Percentiles rank a stretch among this genome's conserved stretches.
These are phyloP conservation scores for Phymatotrichopsis omnivora DNA, from an alignment of 2,329 filamentous ascomycete species.

Conservation along the genomic window DNA sequence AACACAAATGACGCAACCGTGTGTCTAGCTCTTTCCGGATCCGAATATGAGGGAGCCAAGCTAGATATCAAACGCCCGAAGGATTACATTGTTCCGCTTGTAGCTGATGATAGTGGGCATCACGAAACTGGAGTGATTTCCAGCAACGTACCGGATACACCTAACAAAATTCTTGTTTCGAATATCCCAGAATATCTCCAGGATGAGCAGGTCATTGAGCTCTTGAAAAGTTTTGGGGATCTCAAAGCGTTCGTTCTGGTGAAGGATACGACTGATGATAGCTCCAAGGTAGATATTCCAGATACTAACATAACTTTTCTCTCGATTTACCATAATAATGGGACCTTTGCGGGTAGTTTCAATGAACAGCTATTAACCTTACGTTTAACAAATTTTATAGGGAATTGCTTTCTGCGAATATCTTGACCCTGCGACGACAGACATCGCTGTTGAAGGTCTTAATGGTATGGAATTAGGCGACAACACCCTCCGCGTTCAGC, in stretches of 20 bases:
- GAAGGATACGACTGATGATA: constrained; percentile 73
- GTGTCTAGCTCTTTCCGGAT: constrained; percentile 79
- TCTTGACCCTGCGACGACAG: constrained; percentile 60
- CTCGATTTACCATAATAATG: no score
- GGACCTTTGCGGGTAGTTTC: no score
- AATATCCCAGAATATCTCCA: constrained; percentile 81
- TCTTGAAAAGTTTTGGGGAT: constrained; percentile 82
- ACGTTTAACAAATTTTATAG: constrained; percentile 40
- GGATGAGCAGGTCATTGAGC: constrained; percentile 84
- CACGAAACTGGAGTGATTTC: constrained; percentile 70
- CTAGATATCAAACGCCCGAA: constrained; percentile 30
- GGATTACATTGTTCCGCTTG: constrained; percentile 70
- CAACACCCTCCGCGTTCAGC: constrained; percentile 69
- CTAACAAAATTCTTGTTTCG: constrained; percentile 87
- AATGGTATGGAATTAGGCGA: constrained; percentile 92
- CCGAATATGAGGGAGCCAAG: constrained; percentile 65
- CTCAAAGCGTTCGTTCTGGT: constrained; percentile 86
- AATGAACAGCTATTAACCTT: constrained; percentile 28
- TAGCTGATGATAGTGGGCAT: constrained; percentile 64
- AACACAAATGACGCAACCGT: constrained; percentile 79
- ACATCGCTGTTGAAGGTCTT: constrained; percentile 78
- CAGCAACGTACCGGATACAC: constrained; percentile 74
- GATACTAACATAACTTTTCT: no score
- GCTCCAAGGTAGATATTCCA: constrained; percentile 68
- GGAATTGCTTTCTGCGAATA: constrained; percentile 98